These are phyloP conservation scores for Pyricularia sp. DNA, from an alignment of 2,329 filamentous ascomycete species.

Conservation along the genomic window DNA sequence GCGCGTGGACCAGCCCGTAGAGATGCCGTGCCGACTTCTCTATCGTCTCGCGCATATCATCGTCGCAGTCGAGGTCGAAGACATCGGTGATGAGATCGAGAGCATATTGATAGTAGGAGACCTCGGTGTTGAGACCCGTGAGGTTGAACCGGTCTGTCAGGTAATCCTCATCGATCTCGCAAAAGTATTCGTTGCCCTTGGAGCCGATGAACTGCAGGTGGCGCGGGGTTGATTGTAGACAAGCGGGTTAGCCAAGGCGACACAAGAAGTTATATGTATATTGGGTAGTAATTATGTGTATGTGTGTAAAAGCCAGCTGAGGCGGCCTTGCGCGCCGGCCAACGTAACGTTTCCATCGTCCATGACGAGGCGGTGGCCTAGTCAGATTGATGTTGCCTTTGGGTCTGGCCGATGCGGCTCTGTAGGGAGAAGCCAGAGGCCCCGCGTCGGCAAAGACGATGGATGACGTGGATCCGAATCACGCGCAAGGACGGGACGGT, in stretches of 20 bases:
- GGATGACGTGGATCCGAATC: slow-evolving; percentile 1
- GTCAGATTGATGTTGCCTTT: not conserved
- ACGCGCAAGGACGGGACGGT: slow-evolving; percentile 1
- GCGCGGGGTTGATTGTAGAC: not conserved
- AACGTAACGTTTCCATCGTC: not conserved
- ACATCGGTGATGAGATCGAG: slow-evolving; percentile 95
- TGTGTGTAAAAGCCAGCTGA: not conserved
- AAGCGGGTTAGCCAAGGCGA: not conserved
- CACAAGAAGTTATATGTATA: not conserved
- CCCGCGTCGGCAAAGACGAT: not conserved
- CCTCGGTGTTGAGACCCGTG: slow-evolving; percentile 91
- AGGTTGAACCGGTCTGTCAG: slow-evolving; percentile 96
- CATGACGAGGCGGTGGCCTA: not conserved
- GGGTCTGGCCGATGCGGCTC: not conserved
- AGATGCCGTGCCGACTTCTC: slow-evolving; percentile 94
- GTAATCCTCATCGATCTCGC: slow-evolving; percentile 98
- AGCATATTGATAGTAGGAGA: slow-evolving; percentile 98
- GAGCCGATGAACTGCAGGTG: slow-evolving; percentile 79
- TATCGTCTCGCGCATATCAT: slow-evolving; percentile 95
- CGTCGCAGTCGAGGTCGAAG: slow-evolving; percentile 96
- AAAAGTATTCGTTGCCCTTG: slow-evolving; percentile 97
- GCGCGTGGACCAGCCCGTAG: slow-evolving; percentile 89
- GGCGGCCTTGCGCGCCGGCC: too few species aligned
- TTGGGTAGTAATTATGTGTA: not conserved
- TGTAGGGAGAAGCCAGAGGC: not conserved